Evolutionary conservation across 148 eudicot genomes (phyloP).

Genomic region (Diospyros lotus): DNA sequence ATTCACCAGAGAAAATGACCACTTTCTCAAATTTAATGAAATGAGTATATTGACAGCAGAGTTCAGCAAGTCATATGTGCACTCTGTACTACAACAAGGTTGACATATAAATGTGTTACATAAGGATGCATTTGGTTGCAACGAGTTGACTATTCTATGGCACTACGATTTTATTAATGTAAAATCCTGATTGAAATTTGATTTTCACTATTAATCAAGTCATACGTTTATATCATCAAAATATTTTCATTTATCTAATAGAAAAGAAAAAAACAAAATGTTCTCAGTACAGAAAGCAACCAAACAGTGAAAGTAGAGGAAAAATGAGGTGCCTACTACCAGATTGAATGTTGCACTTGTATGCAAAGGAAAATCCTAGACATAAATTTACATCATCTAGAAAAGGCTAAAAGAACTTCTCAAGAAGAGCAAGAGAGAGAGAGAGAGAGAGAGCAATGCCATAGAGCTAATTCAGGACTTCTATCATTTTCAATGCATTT

Average conservation of each 20-base stretch:
- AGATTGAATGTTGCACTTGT: neutral
- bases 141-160: conserved; percentile 1
- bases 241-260: no score
- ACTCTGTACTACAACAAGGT: neutral
- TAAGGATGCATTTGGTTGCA: neutral
- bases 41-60: neutral
- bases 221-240: no score
- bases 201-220: no score
- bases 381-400: neutral
- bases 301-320: neutral
- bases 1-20: neutral
- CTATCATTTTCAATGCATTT: no score
- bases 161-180: neutral
- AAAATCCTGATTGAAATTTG: neutral
- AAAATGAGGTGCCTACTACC: neutral
- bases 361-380: neutral
- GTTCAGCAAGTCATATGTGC: neutral
- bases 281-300: neutral
- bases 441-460: no score
- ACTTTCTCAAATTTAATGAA: neutral
- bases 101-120: neutral
- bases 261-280: neutral
- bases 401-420: no score
- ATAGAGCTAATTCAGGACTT: no score
- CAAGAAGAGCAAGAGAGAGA: no score